A percentile compares a stretch with the other conserved stretches of the same genome.
phyloP scores from a whole-genome alignment of 805 yeast species.

The Kluyveromyces siamensis region DNA sequence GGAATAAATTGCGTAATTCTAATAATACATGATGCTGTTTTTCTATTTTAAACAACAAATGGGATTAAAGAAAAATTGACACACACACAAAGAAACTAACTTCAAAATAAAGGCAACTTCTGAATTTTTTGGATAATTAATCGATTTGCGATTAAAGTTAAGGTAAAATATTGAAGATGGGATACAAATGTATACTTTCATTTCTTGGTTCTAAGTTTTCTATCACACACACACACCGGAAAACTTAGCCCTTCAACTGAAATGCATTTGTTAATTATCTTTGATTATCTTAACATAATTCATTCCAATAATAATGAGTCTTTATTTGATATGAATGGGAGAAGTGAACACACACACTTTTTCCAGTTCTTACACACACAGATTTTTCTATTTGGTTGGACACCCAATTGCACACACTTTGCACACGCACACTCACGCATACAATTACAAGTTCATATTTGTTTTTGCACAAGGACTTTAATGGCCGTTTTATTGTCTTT shows the following conservation, averaged over 20 bases:
- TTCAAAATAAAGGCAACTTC: neutral
- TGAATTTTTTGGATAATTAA: neutral
- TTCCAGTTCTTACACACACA: neutral
- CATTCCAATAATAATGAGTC: neutral
- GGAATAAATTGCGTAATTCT: constrained; percentile 2
- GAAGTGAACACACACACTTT: neutral
- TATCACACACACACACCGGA: constrained; percentile 7
- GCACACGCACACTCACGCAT: constrained; percentile 7
- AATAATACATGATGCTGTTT: constrained; percentile 2
- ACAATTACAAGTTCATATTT: constrained; percentile 3
- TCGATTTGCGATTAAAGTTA: too few relatives aligned
- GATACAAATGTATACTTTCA: neutral
- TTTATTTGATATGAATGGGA: neutral
- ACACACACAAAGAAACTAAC: neutral
- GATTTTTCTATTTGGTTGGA: constrained; percentile 2
- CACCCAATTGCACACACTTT: constrained; percentile 2
- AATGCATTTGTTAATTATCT: neutral
- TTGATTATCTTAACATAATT: too few relatives aligned
- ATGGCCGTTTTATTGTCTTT: constrained; percentile 6
- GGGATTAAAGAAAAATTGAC: constrained; percentile 1
- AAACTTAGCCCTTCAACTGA: neutral
- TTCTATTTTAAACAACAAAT: neutral
- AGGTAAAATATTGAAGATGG: too few relatives aligned
- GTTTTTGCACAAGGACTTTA: constrained; percentile 2
- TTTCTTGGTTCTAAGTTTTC: neutral